These are phyloP conservation scores for Cutaneotrichosporon mucoides DNA, from an alignment of 1,284 basidiomycete genomes.

Conservation along the genomic window DNA sequence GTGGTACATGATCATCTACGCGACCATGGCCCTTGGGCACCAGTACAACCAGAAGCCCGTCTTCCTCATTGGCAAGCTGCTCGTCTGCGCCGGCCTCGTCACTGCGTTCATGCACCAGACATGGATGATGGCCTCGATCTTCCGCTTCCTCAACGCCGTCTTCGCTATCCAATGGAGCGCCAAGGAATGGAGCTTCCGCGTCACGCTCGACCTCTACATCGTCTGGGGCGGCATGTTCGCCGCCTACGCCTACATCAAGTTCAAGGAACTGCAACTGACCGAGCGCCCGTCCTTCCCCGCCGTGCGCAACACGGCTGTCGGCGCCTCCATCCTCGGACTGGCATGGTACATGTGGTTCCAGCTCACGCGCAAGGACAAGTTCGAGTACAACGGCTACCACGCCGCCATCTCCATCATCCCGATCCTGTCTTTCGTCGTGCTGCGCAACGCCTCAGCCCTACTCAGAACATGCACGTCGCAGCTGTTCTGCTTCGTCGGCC, in stretches of 20 bases:
- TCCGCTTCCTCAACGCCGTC: conserved; percentile 60
- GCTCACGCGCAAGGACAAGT: conserved; percentile 68
- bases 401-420: conserved; percentile 77
- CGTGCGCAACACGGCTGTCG: conserved; percentile 54
- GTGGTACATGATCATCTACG: conserved; percentile 73
- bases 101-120: conserved; percentile 64
- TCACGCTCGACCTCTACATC: conserved; percentile 79
- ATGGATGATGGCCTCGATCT: conserved; percentile 62
- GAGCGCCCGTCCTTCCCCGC: conserved; percentile 65
- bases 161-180: conserved; percentile 78
- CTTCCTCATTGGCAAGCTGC: conserved; percentile 68
- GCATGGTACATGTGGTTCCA: conserved; percentile 80
- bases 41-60: conserved; percentile 65
- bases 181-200: conserved; percentile 78
- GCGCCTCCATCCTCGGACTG: conserved; percentile 56
- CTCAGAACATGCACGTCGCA: conserved; percentile 66
- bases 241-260: conserved; percentile 68
- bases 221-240: conserved; percentile 80
- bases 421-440: conserved; percentile 65
- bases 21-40: conserved; percentile 66
- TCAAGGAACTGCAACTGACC: conserved; percentile 65
- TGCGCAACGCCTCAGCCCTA: conserved; percentile 69
- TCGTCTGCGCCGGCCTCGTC: conserved; percentile 60
- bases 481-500: conserved; percentile 73
- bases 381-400: conserved; percentile 78